Base-by-base conservation (phyloP, 148 eudicot species). In the Amaranthus palmeri region DNA sequence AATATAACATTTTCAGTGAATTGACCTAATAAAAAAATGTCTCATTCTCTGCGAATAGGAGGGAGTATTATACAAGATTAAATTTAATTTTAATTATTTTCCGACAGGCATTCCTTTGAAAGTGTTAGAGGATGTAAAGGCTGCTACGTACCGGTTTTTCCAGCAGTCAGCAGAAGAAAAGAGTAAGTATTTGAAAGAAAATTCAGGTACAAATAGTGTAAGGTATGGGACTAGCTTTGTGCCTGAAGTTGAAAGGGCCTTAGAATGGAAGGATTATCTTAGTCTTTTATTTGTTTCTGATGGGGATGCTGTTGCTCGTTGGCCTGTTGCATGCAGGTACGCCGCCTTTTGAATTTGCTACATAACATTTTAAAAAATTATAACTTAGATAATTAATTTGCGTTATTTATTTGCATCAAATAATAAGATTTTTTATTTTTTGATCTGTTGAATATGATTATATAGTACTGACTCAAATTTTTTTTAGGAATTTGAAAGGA, bases 251-350 rank as follows among this genome's bases (percentile, higher is more conserved):
- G 83, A 80, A 55, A 76, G 62, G 80, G 83, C 71, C 41, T 61
- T 76, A 60, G 83, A 80, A 63, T 80, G 83, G 83, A 76, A 72
- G 61, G 83, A 80, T 72, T 68, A 66, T 63, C 74, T 80, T 11
- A 80, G 76, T 49, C 74, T 65, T 49, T 57, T 72, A 41, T 72
- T 47, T 77, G 52, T 59, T 46, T 50, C 70, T 57, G 61, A 59
- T 5, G 74, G 62, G 5, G 74, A 80, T 4, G 76, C 65, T 25
- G 6, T 8, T 58, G 42, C 61, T 0, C 49, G 7, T 45, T 80
- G 82, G 82, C 82, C 78, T 15, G 7, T 68, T 65, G 75, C 48
- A 43, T 79, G 74, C 78, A 79, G 56, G 78, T 74, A 61, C 18
- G 4, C 54, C n/a, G n/a, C 7, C 46, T 47, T 46, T 12, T 45